phyloP scores from a whole-genome alignment of 2,329 filamentous ascomycete species.

The Colletotrichum falcatum region DNA sequence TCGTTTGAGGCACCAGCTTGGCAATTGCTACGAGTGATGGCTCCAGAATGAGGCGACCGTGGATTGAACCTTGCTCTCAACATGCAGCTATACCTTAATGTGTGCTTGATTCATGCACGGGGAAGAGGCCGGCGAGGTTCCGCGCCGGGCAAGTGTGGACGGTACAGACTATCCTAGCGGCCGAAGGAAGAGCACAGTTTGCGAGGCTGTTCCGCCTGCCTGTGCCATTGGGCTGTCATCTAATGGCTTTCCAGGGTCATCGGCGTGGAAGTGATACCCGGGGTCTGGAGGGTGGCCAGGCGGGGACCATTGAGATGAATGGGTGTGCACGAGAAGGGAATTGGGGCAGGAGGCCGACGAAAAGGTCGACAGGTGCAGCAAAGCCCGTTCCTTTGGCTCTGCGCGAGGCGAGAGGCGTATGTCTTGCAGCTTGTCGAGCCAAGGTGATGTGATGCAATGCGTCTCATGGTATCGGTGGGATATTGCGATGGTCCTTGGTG shows the following conservation, averaged over 20 bases:
- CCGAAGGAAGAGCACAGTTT: constrained; percentile 20
- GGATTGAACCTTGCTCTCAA: constrained; percentile 24
- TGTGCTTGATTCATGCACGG: constrained; percentile 38
- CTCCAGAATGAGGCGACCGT: constrained; percentile 33
- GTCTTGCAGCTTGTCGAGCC: constrained; percentile 11
- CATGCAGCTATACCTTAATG: constrained; percentile 41
- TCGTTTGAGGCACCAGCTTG: constrained; percentile 22
- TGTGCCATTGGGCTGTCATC: constrained; percentile 29
- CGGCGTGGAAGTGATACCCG: constrained; percentile 29
- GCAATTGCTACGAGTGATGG: constrained; percentile 13
- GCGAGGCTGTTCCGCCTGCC: constrained; percentile 24
- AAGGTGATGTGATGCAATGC: constrained; percentile 23
- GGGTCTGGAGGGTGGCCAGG: constrained; percentile 25
- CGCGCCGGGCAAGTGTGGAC: constrained; percentile 27
- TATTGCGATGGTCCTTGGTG: constrained; percentile 30
- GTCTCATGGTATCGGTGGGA: constrained; percentile 17
- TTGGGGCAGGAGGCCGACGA: constrained; percentile 7
- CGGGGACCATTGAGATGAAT: constrained; percentile 14
- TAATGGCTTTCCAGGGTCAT: constrained; percentile 23
- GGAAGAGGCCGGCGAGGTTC: constrained; percentile 35
- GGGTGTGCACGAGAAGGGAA: constrained; percentile 34
- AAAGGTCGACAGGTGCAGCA: constrained; percentile 17
- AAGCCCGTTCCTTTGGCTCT: constrained; percentile 2
- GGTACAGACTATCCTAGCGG: constrained; percentile 30
- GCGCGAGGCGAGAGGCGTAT: constrained; percentile 17